phyloP scores from a whole-genome alignment of 768 basidiomycete species.

The Mycena filopes region DNA sequence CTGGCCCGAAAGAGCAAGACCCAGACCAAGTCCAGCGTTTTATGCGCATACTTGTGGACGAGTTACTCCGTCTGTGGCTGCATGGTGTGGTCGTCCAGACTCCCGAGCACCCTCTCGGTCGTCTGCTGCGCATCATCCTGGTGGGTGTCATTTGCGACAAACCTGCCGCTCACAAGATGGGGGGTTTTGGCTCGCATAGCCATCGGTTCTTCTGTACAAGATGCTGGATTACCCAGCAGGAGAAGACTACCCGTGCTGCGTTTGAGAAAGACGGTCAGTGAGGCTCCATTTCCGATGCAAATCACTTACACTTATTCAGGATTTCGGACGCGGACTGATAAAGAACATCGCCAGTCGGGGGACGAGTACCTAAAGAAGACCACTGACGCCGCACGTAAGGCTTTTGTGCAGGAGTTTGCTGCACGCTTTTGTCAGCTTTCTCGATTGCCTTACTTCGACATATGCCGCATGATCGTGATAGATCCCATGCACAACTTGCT shows the following conservation, averaged over 20 bases:
- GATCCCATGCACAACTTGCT: constrained; percentile 48
- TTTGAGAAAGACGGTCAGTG: constrained; percentile 29
- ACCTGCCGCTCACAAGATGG: constrained; percentile 49
- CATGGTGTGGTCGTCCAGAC: constrained; percentile 38
- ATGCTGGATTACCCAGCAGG: constrained; percentile 44
- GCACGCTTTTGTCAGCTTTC: constrained; percentile 27
- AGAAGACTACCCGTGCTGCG: constrained; percentile 34
- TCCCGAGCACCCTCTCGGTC: constrained; percentile 38
- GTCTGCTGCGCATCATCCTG: constrained; percentile 42
- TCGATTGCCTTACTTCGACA: constrained; percentile 43
- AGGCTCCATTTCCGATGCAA: background rate
- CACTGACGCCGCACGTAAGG: background rate
- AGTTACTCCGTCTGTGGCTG: constrained; percentile 38
- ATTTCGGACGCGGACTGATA: background rate
- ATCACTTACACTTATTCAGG: background rate
- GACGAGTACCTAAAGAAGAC: background rate
- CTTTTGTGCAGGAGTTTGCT: background rate
- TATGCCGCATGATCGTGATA: constrained; percentile 39
- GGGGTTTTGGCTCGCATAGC: constrained; percentile 41
- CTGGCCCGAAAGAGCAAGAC: constrained; percentile 42
- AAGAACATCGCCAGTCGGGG: background rate
- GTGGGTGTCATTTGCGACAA: constrained; percentile 50
- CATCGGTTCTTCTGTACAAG: constrained; percentile 46
- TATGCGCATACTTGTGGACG: constrained; percentile 38
- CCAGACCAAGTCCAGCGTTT: constrained; percentile 41